A percentile compares a stretch with the other conserved stretches of the same genome.
phyloP scores from a whole-genome alignment of 176 grass and related monocot species.

The Paspalum vaginatum region DNA sequence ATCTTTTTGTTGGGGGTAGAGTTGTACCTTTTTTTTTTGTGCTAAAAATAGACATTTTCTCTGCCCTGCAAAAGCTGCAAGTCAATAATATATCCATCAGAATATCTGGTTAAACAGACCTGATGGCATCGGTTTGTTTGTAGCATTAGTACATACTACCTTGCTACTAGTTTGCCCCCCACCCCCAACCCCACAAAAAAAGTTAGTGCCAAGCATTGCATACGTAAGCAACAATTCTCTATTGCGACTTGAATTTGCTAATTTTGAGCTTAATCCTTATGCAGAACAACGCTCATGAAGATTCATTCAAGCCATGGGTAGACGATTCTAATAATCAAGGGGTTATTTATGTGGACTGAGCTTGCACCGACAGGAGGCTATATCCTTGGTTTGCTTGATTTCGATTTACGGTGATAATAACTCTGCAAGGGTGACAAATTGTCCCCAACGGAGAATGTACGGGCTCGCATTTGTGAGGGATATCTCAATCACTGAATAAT shows the following conservation, averaged over 20 bases:
- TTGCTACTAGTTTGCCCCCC: too few relatives aligned
- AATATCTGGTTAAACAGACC: background rate
- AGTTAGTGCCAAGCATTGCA: constrained; percentile 2
- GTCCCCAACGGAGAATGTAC: background rate
- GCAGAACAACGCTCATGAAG: constrained; percentile 62
- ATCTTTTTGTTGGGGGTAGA: background rate
- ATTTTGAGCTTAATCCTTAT: constrained; percentile 41
- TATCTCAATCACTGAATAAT: background rate
- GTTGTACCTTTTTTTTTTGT: background rate
- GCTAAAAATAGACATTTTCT: background rate
- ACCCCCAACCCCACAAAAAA: too few relatives aligned
- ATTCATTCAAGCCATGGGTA: constrained; percentile 62
- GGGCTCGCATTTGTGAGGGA: background rate
- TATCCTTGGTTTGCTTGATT: constrained; percentile 14
- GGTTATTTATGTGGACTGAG: constrained; percentile 35
- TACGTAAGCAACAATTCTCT: background rate
- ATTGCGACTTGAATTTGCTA: background rate
- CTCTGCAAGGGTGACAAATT: constrained; percentile 11
- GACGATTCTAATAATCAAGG: constrained; percentile 41
- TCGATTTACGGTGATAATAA: constrained; percentile 4
- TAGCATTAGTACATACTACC: constrained; percentile 13
- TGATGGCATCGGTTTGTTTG: constrained; percentile 24
- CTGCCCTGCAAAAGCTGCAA: background rate
- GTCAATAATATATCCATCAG: constrained; percentile 6
- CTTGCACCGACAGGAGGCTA: background rate